A percentile compares a stretch with the other conserved stretches of the same genome.
phyloP scores from a whole-genome alignment of 1,284 basidiomycete genomes.

The Volvariella volvacea region DNA sequence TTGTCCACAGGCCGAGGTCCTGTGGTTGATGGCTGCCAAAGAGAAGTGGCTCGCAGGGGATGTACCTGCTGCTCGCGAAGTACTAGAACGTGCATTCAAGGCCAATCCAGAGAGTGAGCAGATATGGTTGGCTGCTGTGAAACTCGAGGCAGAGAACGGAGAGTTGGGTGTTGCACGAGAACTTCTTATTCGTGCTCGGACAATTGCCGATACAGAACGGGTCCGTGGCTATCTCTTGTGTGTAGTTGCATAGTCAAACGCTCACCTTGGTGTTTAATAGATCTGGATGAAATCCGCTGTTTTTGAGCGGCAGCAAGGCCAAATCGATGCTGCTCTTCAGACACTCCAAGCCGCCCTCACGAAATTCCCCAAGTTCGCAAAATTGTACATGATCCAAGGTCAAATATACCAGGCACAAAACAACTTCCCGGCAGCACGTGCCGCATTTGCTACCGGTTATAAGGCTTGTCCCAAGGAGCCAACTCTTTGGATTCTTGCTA shows the following conservation, averaged over 20 bases:
- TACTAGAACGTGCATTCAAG: constrained; percentile 87
- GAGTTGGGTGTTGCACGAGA: constrained; percentile 82
- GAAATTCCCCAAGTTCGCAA: constrained; percentile 84
- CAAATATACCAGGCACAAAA: constrained; percentile 73
- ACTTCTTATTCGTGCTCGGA: constrained; percentile 82
- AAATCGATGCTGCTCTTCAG: constrained; percentile 66
- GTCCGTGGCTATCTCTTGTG: constrained; percentile 37
- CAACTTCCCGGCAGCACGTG: constrained; percentile 62
- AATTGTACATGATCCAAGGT: constrained; percentile 95
- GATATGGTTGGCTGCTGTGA: constrained; percentile 96
- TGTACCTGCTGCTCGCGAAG: constrained; percentile 79
- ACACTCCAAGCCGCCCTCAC: constrained; percentile 69
- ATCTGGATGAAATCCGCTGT: constrained; percentile 99
- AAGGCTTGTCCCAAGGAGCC: constrained; percentile 81
- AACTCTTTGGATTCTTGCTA: constrained; percentile 85
- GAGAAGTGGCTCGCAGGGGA: constrained; percentile 91
- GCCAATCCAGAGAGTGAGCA: constrained; percentile 95
- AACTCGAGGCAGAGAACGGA: constrained; percentile 92
- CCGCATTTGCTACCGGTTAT: constrained; percentile 74
- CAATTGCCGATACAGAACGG: constrained; percentile 85
- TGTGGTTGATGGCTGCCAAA: constrained; percentile 97
- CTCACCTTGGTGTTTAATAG: constrained; percentile 28
- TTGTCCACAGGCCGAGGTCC: constrained; percentile 90
- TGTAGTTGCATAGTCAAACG: constrained; percentile 6
- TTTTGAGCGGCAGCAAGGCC: constrained; percentile 87